Evolutionary conservation across 2,329 filamentous ascomycete genomes (phyloP).

Genomic region (Spiromastix sp.): DNA sequence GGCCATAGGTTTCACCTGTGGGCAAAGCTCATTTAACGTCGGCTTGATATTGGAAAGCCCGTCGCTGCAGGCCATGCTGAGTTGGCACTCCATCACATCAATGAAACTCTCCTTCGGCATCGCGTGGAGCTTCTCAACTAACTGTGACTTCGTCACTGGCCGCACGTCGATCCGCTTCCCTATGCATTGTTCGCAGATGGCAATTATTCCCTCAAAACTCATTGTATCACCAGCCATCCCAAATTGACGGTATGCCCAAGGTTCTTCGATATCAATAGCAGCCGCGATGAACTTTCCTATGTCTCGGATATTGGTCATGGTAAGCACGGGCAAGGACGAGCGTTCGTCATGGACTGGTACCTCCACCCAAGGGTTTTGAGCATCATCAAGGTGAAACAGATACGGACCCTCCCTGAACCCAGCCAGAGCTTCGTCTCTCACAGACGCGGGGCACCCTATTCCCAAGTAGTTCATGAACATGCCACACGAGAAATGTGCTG

Average conservation of each 20-base stretch:
- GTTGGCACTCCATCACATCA: conserved; percentile 4
- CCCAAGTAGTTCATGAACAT: conserved; percentile 28
- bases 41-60: conserved; percentile 1
- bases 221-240: conserved; percentile 23
- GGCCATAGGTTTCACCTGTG: conserved; percentile 6
- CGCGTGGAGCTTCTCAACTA: not conserved
- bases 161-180: conserved; percentile 5
- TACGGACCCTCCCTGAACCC: conserved; percentile 9
- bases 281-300: conserved; percentile 23
- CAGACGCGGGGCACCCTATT: conserved; percentile 12
- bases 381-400: conserved; percentile 14
- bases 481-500: conserved; percentile 21
- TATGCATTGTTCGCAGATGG: conserved; percentile 15
- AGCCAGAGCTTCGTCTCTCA: conserved; percentile 13
- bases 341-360: conserved; percentile 18
- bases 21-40: conserved; percentile 8
- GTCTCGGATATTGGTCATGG: conserved; percentile 24
- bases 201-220: conserved; percentile 17
- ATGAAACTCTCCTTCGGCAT: not conserved
- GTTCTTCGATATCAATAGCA: conserved; percentile 18
- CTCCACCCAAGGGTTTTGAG: conserved; percentile 17
- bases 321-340: conserved; percentile 16
- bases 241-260: conserved; percentile 19
- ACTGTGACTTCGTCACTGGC: not conserved
- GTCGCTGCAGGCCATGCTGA: conserved; percentile 4